Conservation (phyloP, 768 basidiomycete species). For the Agrocybe chaxingu region DNA sequence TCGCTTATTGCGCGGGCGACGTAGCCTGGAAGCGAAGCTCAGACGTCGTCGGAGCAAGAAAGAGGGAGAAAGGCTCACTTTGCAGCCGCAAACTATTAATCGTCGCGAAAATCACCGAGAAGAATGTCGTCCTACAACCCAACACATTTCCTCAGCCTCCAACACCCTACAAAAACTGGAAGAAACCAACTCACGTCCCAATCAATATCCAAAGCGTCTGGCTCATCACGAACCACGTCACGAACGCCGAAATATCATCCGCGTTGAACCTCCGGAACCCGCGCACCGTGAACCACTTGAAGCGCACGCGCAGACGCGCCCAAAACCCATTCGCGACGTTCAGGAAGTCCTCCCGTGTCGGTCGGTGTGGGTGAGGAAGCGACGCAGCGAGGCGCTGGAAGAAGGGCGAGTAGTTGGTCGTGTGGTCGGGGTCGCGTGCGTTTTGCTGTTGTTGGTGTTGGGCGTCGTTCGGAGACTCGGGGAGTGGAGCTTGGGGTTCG, state of each 20-base stretch:
- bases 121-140: conserved; percentile 78
- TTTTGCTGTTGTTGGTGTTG: background rate
- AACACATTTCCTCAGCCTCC: background rate
- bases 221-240: conserved; percentile 94
- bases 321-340: conserved; percentile 86
- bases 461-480: conserved; percentile 7
- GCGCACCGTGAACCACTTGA: conserved; percentile 96
- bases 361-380: conserved; percentile 73
- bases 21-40: conserved; percentile 47
- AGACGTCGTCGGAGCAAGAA: background rate
- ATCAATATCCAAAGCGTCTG: conserved; percentile 95
- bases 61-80: conserved; percentile 40
- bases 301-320: conserved; percentile 84
- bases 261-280: conserved; percentile 94
- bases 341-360: conserved; percentile 87
- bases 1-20: conserved; percentile 87
- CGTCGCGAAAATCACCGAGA: conserved; percentile 88
- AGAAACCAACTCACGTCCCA: conserved; percentile 66
- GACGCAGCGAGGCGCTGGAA: conserved; percentile 77
- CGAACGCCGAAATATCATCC: conserved; percentile 95
- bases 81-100: conserved; percentile 85
- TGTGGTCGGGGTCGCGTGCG: conserved; percentile 37
- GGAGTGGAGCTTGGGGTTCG: conserved; percentile 3
- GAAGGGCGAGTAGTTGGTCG: conserved; percentile 66
- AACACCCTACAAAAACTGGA: background rate